phyloP scores from a whole-genome alignment of 345 rosid genomes.

The Geranium brycei region DNA sequence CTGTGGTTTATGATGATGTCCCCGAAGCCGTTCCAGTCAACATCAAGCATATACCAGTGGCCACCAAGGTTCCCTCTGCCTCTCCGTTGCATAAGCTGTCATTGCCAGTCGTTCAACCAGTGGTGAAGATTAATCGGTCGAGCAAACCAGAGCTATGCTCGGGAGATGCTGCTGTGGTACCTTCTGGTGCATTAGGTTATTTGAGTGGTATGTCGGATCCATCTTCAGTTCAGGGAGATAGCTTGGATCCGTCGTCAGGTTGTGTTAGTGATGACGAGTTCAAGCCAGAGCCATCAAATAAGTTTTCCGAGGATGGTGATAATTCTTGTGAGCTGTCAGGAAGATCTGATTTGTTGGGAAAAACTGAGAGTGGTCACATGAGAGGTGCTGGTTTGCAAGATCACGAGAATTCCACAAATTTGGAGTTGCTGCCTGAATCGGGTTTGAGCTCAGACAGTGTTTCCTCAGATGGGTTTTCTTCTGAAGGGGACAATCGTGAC shows the following conservation, averaged over 20 bases:
- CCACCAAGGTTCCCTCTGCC: conserved; percentile 28
- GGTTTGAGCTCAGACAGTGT: conserved; percentile 15
- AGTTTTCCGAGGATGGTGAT: no score
- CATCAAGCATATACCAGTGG: conserved; percentile 49
- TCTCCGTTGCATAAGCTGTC: conserved; percentile 16
- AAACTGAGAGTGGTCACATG: no score
- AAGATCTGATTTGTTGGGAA: conserved; percentile 3
- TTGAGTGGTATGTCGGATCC: no score
- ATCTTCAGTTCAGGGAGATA: no score
- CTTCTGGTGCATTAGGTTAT: no score
- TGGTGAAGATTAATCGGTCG: conserved; percentile 18
- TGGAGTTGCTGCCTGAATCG: conserved; percentile 16
- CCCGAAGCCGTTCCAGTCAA: conserved; percentile 55
- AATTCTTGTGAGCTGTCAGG: conserved; percentile 6
- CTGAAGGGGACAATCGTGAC: conserved; percentile 21
- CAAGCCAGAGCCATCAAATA: no score
- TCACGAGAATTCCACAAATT: conserved; percentile 18
- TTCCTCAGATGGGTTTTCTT: conserved; percentile 28
- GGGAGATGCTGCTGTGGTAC: background rate
- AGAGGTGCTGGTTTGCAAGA: background rate
- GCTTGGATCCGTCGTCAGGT: no score
- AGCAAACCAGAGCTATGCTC: conserved; percentile 5
- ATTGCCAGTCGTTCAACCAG: conserved; percentile 53
- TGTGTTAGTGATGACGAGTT: no score
- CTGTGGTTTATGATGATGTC: conserved; percentile 22